Percentiles rank a stretch among this genome's conserved stretches.
phyloP scores from a whole-genome alignment of 768 basidiomycete genomes.

The Hydnomerulius pinastri region DNA sequence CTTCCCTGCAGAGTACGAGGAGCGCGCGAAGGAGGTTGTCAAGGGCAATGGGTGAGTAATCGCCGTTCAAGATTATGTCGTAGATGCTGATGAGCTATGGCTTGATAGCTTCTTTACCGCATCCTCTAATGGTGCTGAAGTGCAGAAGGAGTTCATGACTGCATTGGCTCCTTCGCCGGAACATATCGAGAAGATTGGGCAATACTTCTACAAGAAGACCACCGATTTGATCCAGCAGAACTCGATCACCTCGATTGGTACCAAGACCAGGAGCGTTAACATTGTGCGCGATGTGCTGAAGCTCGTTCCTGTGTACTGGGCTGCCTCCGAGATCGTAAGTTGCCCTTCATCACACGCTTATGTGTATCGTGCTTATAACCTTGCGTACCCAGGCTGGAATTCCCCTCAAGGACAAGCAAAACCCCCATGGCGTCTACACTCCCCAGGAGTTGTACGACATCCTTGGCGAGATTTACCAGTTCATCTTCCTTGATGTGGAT shows the following conservation, averaged over 20 bases:
- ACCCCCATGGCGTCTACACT: conserved; percentile 61
- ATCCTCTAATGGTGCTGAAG: conserved; percentile 37
- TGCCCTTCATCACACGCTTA: not conserved
- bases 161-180: conserved; percentile 52
- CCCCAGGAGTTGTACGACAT: conserved; percentile 61
- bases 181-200: conserved; percentile 48
- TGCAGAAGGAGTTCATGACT: conserved; percentile 48
- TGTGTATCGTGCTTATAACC: not conserved
- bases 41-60: conserved; percentile 56
- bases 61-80: not conserved
- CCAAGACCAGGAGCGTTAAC: conserved; percentile 56
- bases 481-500: conserved; percentile 75
- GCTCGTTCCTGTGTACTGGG: conserved; percentile 68
- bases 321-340: conserved; percentile 66
- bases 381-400: conserved; percentile 60
- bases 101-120: conserved; percentile 64
- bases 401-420: conserved; percentile 57
- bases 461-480: conserved; percentile 74
- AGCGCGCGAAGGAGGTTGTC: conserved; percentile 54
- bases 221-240: conserved; percentile 52
- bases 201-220: conserved; percentile 69
- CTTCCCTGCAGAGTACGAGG: conserved; percentile 53
- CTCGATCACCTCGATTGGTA: conserved; percentile 61
- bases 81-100: conserved; percentile 2
- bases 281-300: conserved; percentile 70